Evolutionary conservation across 2,329 filamentous ascomycete species (phyloP).

Genomic region (Claviceps humidiphila): DNA sequence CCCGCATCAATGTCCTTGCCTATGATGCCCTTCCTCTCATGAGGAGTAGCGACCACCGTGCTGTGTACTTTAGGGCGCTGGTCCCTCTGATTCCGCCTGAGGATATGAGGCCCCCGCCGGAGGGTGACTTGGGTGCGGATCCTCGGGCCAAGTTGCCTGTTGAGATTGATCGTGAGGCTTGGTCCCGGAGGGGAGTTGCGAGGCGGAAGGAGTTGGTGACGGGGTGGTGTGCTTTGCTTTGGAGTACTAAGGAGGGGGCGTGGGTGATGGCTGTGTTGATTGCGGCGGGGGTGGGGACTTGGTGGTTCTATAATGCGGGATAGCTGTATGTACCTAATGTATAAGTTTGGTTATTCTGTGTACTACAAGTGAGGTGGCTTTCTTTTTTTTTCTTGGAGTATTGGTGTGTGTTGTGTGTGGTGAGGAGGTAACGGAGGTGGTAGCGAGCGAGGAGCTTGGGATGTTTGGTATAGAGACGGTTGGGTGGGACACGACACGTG

Average conservation of each 20-base stretch:
- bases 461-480: too few species aligned
- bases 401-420: background rate
- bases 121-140: slow-evolving; percentile 14
- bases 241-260: slow-evolving; percentile 39
- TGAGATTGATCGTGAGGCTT: slow-evolving; percentile 40
- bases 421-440: too few species aligned
- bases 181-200: slow-evolving; percentile 35
- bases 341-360: background rate
- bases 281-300: slow-evolving; percentile 28
- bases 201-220: slow-evolving; percentile 32
- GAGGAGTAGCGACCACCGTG: slow-evolving; percentile 74
- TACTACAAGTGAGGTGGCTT: too few species aligned
- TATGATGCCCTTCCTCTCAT: slow-evolving; percentile 71
- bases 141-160: slow-evolving; percentile 34
- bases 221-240: slow-evolving; percentile 42
- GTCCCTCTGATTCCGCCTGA: slow-evolving; percentile 45
- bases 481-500: too few species aligned
- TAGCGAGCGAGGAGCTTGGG: too few species aligned
- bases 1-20: slow-evolving; percentile 36
- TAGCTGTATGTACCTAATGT: background rate
- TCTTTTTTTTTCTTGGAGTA: too few species aligned
- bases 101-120: slow-evolving; percentile 23
- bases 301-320: slow-evolving; percentile 25
- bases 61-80: slow-evolving; percentile 59
- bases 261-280: slow-evolving; percentile 30